Conservation (phyloP, 495 filamentous ascomycete genomes). For the Immersiella caudata region DNA sequence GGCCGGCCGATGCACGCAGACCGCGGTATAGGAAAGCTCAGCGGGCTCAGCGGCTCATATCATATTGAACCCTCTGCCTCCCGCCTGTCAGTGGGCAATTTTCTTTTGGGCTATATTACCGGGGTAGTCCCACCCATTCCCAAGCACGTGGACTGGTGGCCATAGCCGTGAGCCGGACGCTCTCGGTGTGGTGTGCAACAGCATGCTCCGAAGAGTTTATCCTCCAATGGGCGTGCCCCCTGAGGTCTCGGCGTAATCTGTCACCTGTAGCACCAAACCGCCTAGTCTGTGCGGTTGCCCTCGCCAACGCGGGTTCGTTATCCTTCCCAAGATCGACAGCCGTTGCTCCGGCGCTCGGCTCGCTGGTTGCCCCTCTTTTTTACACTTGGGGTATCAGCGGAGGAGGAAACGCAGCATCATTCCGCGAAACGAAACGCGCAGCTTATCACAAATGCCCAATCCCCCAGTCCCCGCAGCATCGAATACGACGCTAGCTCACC, state of each 20-base stretch:
- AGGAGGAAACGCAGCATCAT: not conserved
- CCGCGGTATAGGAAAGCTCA: not conserved
- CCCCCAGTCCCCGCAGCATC: no score
- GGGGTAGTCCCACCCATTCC: not conserved
- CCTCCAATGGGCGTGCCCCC: not conserved
- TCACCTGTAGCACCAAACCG: not conserved
- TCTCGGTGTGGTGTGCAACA: not conserved
- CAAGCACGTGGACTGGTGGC: conserved; percentile 1
- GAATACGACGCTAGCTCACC: no score
- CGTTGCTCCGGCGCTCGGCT: not conserved
- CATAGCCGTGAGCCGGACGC: not conserved
- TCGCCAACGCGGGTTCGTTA: not conserved
- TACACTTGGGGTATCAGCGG: not conserved
- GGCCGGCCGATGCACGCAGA: not conserved
- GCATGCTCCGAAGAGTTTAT: not conserved
- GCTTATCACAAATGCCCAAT: not conserved
- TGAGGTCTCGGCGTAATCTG: not conserved
- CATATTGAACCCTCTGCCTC: not conserved
- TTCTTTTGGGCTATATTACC: not conserved
- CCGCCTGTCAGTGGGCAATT: not conserved
- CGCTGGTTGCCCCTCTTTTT: not conserved
- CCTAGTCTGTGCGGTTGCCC: not conserved
- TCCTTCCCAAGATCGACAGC: not conserved
- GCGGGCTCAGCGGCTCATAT: not conserved
- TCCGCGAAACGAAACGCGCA: not conserved